Conservation (phyloP, 768 basidiomycete species). For the Pluteus cervinus region DNA sequence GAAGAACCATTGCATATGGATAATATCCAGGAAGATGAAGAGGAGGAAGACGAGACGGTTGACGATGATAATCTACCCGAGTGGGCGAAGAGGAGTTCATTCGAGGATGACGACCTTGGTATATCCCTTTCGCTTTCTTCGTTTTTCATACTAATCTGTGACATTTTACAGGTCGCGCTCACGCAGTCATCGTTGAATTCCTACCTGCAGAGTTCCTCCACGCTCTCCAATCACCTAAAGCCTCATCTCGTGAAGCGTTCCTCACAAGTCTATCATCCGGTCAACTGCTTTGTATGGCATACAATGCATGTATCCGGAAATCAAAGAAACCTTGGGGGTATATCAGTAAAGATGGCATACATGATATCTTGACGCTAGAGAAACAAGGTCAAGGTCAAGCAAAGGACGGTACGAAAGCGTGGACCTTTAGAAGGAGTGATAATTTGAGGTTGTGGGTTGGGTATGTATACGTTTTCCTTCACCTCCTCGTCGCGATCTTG, state of each 20-base stretch:
- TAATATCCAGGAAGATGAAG: conserved; percentile 37
- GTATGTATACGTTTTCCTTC: conserved; percentile 36
- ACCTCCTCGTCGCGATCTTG: not conserved
- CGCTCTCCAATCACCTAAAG: conserved; percentile 25
- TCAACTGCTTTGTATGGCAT: conserved; percentile 72
- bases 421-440: conserved; percentile 84
- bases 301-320: conserved; percentile 75
- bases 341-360: conserved; percentile 69
- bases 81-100: conserved; percentile 66
- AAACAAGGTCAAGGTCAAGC: conserved; percentile 32
- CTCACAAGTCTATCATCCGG: conserved; percentile 64
- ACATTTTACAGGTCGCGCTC: conserved; percentile 47
- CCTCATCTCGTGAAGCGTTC: conserved; percentile 32
- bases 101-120: conserved; percentile 56
- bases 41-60: conserved; percentile 35
- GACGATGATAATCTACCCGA: conserved; percentile 71
- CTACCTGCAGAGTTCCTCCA: conserved; percentile 52
- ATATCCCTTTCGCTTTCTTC: conserved; percentile 15
- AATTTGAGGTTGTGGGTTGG: conserved; percentile 83
- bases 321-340: conserved; percentile 88
- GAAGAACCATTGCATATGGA: conserved; percentile 57
- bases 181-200: conserved; percentile 52
- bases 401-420: conserved; percentile 46
- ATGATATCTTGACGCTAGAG: conserved; percentile 72
- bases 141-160: conserved; percentile 2